These are phyloP conservation scores for Lactarius hatsudake DNA, from an alignment of 768 basidiomycete species.

Conservation along the genomic window DNA sequence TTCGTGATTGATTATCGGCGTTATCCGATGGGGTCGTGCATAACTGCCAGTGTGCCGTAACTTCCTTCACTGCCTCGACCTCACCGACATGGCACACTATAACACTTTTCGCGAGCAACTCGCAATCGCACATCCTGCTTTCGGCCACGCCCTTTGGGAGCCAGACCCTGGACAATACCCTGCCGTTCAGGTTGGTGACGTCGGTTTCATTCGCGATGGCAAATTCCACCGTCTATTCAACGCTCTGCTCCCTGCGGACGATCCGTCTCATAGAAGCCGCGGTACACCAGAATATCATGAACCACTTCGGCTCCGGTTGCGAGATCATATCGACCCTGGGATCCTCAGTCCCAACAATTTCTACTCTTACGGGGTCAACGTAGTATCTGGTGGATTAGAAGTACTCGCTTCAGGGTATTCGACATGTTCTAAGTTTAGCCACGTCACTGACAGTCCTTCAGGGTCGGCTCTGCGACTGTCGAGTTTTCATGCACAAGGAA, in stretches of 20 bases:
- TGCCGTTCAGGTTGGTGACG: background rate
- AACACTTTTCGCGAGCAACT: background rate
- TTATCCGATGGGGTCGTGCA: background rate
- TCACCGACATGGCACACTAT: background rate
- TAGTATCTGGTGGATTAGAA: background rate
- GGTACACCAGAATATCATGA: background rate
- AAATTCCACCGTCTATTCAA: background rate
- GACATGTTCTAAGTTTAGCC: background rate
- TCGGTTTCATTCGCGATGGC: background rate
- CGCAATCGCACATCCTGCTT: background rate
- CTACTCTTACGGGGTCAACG: background rate
- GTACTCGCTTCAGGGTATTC: background rate
- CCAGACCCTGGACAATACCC: background rate
- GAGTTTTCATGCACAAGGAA: background rate
- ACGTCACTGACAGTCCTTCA: background rate
- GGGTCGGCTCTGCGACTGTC: background rate
- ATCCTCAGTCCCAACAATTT: background rate
- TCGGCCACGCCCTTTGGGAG: background rate
- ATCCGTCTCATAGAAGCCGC: background rate
- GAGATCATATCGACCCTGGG: background rate
- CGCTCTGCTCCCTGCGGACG: background rate
- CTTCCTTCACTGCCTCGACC: background rate
- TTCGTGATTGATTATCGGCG: background rate
- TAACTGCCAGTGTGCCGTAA: background rate
- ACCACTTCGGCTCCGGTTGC: background rate